phyloP scores from a whole-genome alignment of 2,329 filamentous ascomycete genomes.

The Aspergillus flavus region DNA sequence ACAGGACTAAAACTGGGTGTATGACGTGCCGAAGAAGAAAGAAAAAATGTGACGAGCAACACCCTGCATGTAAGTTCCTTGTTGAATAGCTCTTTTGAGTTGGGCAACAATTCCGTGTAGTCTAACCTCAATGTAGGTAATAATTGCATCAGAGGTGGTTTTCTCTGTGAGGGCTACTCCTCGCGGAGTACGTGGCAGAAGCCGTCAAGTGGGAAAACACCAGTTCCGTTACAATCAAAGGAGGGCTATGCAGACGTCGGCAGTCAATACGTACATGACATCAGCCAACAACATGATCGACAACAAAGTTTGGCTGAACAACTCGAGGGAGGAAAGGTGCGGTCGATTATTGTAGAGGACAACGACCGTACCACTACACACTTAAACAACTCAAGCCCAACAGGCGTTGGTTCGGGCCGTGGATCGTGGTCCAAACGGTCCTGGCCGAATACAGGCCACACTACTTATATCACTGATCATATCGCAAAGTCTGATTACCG shows the following conservation, averaged over 20 bases:
- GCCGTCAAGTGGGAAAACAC: constrained; percentile 67
- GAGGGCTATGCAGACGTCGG: constrained; percentile 57
- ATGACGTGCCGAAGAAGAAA: constrained; percentile 89
- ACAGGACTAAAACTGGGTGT: constrained; percentile 93
- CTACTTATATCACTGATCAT: constrained; percentile 41
- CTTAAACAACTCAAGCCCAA: constrained; percentile 46
- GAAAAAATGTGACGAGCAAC: constrained; percentile 96
- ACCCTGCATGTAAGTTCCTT: constrained; percentile 77
- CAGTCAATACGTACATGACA: constrained; percentile 42
- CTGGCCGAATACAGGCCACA: constrained; percentile 41
- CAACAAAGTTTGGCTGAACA: constrained; percentile 36
- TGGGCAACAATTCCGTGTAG: constrained; percentile 6
- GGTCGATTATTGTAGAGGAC: constrained; percentile 51
- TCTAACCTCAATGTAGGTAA: constrained; percentile 58
- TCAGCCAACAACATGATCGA: constrained; percentile 38
- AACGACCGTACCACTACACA: constrained; percentile 41
- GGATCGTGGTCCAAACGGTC: constrained; percentile 45
- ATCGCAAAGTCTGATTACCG: constrained; percentile 43
- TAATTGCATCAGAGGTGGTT: constrained; percentile 88
- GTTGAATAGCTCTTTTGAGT: constrained; percentile 6
- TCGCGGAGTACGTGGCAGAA: constrained; percentile 78
- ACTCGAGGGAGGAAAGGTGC: constrained; percentile 49
- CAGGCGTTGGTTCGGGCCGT: constrained; percentile 34
- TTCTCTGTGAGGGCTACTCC: constrained; percentile 88
- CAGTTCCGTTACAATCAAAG: constrained; percentile 81